These are phyloP conservation scores for Polymyxa betae DNA, from an alignment of 208 protist species.

Conservation along the genomic window DNA sequence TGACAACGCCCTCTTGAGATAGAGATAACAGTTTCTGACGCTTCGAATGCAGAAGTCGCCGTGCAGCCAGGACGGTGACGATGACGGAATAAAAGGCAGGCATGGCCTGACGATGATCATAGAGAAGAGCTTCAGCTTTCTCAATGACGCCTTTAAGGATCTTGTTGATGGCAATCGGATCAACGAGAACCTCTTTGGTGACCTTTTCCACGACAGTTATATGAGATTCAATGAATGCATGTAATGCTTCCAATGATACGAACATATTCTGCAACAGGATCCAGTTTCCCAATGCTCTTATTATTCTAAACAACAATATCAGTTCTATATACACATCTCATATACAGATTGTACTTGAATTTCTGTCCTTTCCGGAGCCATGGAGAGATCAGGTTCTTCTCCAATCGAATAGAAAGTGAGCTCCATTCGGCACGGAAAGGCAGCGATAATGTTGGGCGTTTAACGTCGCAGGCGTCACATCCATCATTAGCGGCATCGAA, in stretches of 20 bases:
- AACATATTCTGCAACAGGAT: slow-evolving; percentile 41
- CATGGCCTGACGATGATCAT: slow-evolving; percentile 8
- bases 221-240: slow-evolving; percentile 52
- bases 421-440: slow-evolving; percentile 5
- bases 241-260: slow-evolving; percentile 17
- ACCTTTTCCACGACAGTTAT: slow-evolving; percentile 11
- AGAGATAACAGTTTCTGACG: slow-evolving; percentile 48
- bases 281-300: slow-evolving; percentile 2
- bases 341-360: neutral
- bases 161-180: slow-evolving; percentile 1
- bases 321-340: neutral
- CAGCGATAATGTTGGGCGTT: neutral
- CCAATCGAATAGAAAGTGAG: neutral
- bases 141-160: neutral
- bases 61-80: slow-evolving; percentile 13
- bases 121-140: slow-evolving; percentile 9
- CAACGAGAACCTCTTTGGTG: slow-evolving; percentile 12
- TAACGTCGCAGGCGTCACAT: neutral
- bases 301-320: neutral
- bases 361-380: neutral
- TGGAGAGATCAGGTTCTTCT: neutral
- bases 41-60: slow-evolving; percentile 11
- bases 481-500: slow-evolving; percentile 48
- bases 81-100: neutral
- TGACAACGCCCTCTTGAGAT: slow-evolving; percentile 3